Conservation (phyloP, 768 basidiomycete species). For the Rossbeevera mucosa region DNA sequence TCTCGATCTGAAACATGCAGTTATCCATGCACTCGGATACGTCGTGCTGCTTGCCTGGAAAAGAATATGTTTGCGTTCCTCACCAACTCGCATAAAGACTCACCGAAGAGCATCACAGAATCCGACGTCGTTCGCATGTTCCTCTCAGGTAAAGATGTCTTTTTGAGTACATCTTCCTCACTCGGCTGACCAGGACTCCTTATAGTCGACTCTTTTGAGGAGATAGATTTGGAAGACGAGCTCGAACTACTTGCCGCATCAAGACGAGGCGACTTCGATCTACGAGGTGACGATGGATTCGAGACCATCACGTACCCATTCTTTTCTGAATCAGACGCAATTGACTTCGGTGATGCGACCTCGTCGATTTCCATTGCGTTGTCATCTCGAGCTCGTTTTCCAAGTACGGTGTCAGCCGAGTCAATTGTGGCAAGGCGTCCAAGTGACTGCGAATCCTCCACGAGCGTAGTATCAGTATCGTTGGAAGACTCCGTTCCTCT, state of each 20-base stretch:
- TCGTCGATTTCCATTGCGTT: constrained; percentile 54
- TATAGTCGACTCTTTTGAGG: constrained; percentile 30
- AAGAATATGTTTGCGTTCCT: constrained; percentile 3
- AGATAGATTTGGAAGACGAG: constrained; percentile 20
- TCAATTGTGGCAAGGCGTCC: constrained; percentile 19
- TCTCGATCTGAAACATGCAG: constrained; percentile 98
- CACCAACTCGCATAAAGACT: constrained; percentile 17
- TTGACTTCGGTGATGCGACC: constrained; percentile 27
- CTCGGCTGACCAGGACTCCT: constrained; percentile 21
- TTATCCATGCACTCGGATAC: constrained; percentile 99
- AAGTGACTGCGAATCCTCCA: constrained; percentile 58
- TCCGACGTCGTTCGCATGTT: constrained; percentile 57
- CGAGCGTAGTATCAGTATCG: constrained; percentile 84
- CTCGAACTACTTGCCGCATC: constrained; percentile 28
- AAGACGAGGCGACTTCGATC: constrained; percentile 35
- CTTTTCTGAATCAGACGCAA: constrained; percentile 34
- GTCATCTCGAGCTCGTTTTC: constrained; percentile 60
- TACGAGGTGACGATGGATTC: constrained; percentile 33
- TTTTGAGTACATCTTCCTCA: constrained; percentile 34
- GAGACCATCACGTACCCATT: constrained; percentile 42
- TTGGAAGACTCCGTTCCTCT: constrained; percentile 77
- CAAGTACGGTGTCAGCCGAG: constrained; percentile 55
- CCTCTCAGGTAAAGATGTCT: constrained; percentile 55
- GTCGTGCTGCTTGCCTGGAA: constrained; percentile 88
- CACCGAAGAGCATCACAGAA: constrained; percentile 90